Percentiles rank a stretch among this genome's conserved stretches.
phyloP scores from a whole-genome alignment of 352 stramenopile species.

The Labyrinthula sp. region DNA sequence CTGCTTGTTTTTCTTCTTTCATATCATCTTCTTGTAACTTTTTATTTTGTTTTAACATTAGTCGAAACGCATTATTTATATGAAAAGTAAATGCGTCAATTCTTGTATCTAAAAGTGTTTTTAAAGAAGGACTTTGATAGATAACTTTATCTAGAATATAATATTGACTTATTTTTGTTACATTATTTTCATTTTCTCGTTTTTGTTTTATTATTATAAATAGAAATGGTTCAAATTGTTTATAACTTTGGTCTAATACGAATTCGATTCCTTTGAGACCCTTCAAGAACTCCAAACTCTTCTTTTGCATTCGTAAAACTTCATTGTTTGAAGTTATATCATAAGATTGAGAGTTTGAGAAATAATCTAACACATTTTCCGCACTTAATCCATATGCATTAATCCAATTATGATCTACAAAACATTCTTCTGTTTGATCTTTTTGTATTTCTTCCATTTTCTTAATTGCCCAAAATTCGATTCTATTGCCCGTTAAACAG shows the following conservation, averaged over 20 bases:
- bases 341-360: conserved; percentile 59
- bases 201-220: conserved; percentile 61
- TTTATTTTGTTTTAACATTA: no score
- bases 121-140: conserved; percentile 60
- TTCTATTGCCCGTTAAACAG: no score
- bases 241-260: conserved; percentile 55
- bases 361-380: conserved; percentile 62
- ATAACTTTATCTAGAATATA: conserved; percentile 59
- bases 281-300: conserved; percentile 56
- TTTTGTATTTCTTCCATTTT: no score
- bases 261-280: conserved; percentile 63
- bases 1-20: no score
- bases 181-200: conserved; percentile 46
- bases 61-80: conserved; percentile 24
- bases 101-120: conserved; percentile 56
- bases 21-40: no score
- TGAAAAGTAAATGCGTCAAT: conserved; percentile 38
- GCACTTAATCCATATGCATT: conserved; percentile 52
- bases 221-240: conserved; percentile 52
- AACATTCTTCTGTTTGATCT: conserved; percentile 40
- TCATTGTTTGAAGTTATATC: conserved; percentile 64
- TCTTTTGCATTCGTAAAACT: conserved; percentile 60
- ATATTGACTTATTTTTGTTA: conserved; percentile 55
- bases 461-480: no score
- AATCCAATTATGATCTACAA: conserved; percentile 61